Evolutionary conservation across 2,329 filamentous ascomycete genomes (phyloP).

Genomic region (Aureobasidium sp.): DNA sequence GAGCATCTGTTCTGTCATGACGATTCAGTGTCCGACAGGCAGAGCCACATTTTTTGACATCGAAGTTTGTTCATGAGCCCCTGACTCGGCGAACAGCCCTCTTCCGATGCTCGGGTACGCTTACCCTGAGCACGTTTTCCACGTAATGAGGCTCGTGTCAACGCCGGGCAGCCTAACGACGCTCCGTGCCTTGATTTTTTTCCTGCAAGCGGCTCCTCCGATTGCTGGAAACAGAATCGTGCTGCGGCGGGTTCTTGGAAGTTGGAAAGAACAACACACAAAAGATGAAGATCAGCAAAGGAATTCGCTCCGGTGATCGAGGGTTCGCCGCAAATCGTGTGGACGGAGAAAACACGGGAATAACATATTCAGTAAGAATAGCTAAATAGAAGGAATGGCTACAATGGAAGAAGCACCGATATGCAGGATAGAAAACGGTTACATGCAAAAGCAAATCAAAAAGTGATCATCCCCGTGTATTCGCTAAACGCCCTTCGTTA

Average conservation of each 20-base stretch:
- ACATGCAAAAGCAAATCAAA: not conserved
- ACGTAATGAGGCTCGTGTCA: slow-evolving; percentile 9
- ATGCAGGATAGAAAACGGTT: not conserved
- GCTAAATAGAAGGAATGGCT: not conserved
- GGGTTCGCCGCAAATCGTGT: not conserved
- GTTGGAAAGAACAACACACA: not conserved
- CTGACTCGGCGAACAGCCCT: not conserved
- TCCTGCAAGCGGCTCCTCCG: not conserved
- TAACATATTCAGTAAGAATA: not conserved
- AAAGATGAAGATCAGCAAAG: not conserved
- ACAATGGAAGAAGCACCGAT: not conserved
- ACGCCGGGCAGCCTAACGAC: not conserved
- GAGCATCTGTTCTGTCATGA: no score
- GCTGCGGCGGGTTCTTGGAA: not conserved
- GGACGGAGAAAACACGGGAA: not conserved
- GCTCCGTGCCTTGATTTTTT: slow-evolving; percentile 5
- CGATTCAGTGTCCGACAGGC: not conserved
- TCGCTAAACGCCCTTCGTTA: not conserved
- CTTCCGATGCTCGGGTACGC: not conserved
- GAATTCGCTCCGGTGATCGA: not conserved
- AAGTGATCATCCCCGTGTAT: not conserved
- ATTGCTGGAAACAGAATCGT: not conserved
- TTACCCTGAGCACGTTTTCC: not conserved
- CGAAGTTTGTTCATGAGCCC: not conserved
- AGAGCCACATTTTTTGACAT: not conserved